Evolutionary conservation across 208 protist species (phyloP).

Genomic region (Acanthamoeba castellanii): DNA sequence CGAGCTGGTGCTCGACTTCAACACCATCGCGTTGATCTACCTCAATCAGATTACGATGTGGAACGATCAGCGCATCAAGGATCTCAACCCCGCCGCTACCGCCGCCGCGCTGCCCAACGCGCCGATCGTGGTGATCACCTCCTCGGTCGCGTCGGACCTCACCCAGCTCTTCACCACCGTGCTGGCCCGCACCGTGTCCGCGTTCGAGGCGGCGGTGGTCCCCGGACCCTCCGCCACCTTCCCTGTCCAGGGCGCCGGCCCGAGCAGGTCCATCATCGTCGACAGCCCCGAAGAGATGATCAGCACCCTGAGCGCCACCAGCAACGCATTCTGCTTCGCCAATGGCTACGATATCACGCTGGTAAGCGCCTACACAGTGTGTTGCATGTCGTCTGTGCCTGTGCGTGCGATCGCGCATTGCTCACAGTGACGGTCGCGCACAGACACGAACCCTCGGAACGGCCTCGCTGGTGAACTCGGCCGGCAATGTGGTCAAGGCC

Average conservation of each 20-base stretch:
- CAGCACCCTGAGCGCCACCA: not conserved
- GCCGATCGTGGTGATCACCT: not conserved
- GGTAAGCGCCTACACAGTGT: not conserved
- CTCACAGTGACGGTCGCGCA: not conserved
- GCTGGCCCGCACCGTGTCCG: not conserved
- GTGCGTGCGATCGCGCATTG: not conserved
- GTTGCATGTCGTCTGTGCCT: too few relatives aligned
- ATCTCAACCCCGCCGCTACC: not conserved
- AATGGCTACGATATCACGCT: conserved; percentile 5
- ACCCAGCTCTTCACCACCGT: not conserved
- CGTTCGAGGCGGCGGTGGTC: not conserved
- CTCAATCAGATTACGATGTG: not conserved
- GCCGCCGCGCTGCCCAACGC: not conserved
- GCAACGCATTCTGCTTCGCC: not conserved
- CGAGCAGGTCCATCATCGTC: not conserved
- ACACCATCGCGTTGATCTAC: not conserved
- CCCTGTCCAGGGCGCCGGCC: not conserved
- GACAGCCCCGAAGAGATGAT: not conserved
- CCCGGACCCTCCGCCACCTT: not conserved
- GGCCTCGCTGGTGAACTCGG: not conserved
- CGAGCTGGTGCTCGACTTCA: conserved; percentile 18
- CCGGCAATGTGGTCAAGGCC: not conserved
- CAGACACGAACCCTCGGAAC: not conserved
- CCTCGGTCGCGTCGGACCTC: not conserved
- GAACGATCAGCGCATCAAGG: not conserved